Evolutionary conservation across 305 asterid species (phyloP), one percentile per base, ranked within the genome.

Genomic region (Solanum hybrid): DNA sequence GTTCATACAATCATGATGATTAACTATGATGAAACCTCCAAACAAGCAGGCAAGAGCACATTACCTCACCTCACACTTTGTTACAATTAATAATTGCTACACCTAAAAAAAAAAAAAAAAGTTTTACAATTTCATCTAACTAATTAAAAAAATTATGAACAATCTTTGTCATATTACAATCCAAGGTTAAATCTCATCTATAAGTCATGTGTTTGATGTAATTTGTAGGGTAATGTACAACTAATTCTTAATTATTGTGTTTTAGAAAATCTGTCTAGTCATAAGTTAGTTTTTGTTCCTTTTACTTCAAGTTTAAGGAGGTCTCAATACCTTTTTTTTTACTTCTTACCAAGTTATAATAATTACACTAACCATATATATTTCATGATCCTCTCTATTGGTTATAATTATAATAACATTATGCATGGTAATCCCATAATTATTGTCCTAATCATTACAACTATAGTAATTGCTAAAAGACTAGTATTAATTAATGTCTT

Each of bases 221-320:
- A 26, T 40, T 81, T 15, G 66, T 27, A 11, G 6, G 10, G 17
- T 15, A 45, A 24, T 42, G 8, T 6, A 45, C 4, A 82, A 29
- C 40, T 51, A 45, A 82, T 45, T 51, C 12, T 31, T 85, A 85
- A 85, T 85, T 85, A 85, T 85, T 56, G 9, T 85, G 77, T 85
- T 85, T 31, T 85, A 32, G 88, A 60, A 85, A 32, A 32, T 29
- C 0, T 32, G 87, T 84, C 40, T 2, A 40, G 3, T 34, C 88
- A 85, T 32, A 85, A 85, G 51, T 85, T 85, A 60, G 88, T 22
- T 85, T 60, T n/a, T 85, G 77, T 32, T 85, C 51, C 88, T 85
- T 85, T 85, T 56, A 85, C 77, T 85, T 85, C 88, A 85, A 56
- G 88, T 85, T 40, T 56, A 56, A 60, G 88, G 77, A 60, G 88